Evolutionary conservation across 441 rosid species (phyloP), one percentile per base, ranked within the genome.

Genomic region (Euphorbia schlechtendalii): DNA sequence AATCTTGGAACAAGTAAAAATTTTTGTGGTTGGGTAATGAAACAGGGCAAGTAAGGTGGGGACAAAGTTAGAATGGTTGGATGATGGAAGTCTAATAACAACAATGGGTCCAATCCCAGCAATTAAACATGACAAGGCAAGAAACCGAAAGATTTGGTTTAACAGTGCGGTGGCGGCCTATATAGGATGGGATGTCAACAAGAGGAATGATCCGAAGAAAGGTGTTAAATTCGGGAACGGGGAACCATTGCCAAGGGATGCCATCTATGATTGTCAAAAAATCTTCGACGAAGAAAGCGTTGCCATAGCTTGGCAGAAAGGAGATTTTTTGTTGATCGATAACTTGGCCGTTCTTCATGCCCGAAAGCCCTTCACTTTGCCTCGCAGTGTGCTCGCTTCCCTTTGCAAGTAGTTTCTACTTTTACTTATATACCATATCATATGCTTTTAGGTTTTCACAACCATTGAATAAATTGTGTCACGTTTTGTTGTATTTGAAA

Each of bases 81-180:
- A 78, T 56, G 85, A 84, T 46, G 89, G 90, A 48, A 89, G 89
- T 43, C 89, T 82, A 56, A 89, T 83, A 74, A 72, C 90, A 0
- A 67, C 82, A 54, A 92, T 86, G 89, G 96, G 96, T 49, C 96
- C 98, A 10, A 84, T 89, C 15, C 94, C 92, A 4, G 96, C 86
- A 1, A 66, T 89, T 63, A 88, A 85, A 25, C 69, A 66, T 8
- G 96, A 92, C 60, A 9, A 78, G 63, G 72, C 81, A 3, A 83
- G 94, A 74, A 76, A 81, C 58, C 87, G 92, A 1, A 89, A 89
- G 77, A 81, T 83, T 13, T 92, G 98, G 96, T 92, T 89, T 76
- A 92, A 92, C 38, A 88, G 96, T 75, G 85, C 88, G 96, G 98
- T 88, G 57, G 90, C 84, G 27, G 97, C 94, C 8, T 92, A 86